Evolutionary conservation across 306 rosid species (phyloP), one percentile per base, ranked within the genome.

Genomic region (Urtica urens): DNA sequence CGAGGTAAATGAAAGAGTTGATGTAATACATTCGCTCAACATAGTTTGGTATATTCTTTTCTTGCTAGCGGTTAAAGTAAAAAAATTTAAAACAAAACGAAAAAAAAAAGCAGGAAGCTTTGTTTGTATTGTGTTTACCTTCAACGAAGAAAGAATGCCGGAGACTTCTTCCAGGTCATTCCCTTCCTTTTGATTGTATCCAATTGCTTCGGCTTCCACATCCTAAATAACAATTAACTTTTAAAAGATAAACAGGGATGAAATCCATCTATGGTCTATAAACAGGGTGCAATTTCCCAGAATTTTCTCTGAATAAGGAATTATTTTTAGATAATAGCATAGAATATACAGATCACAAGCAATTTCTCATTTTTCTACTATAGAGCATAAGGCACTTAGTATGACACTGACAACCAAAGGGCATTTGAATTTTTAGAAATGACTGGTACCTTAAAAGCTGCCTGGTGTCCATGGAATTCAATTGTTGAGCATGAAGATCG

Each of bases 391-490:
- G n/a, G n/a, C n/a, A n/a, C n/a, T n/a, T n/a, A n/a, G n/a, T n/a
- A n/a, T n/a, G n/a, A n/a, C n/a, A n/a, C n/a, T n/a, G n/a, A n/a
- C n/a, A n/a, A n/a, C n/a, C n/a, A n/a, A n/a, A n/a, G n/a, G n/a
- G n/a, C n/a, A n/a, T n/a, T n/a, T n/a, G 11, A 35, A 35, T 7
- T 35, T 13, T 10, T 7, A 3, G 47, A 23, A 12, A 18, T 3
- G 40, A 23, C 38, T 5, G 27, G 30, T 79, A 79, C 99, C 96
- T 29, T 68, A 54, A 77, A 82, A 51, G 66, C 96, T 46, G 93
- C 87, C 53, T 66, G 96, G 55, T 77, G 78, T 45, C 99, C 99
- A 59, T 57, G 72, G 66, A 92, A 92, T 46, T 53, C 70, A 52
- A 92, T 60, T 64, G 71, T 63, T 53, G 93, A 82, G 85, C 83